Conservation (phyloP, 73 alveolate species). For the Blepharisma stoltei region DNA sequence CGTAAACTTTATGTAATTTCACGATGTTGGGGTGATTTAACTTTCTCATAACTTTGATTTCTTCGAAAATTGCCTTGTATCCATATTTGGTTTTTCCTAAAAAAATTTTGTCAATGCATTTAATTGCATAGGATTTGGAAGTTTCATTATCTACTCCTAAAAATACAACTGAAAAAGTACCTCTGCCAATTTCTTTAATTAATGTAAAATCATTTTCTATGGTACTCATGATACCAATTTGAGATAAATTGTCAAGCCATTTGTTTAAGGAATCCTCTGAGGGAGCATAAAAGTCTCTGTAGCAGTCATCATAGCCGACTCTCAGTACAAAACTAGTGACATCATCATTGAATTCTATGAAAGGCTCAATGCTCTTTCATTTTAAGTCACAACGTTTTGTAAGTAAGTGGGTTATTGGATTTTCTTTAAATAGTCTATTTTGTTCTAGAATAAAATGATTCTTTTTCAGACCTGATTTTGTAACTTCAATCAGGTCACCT, state of each 20-base stretch:
- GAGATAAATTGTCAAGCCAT: not conserved
- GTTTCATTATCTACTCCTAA: not conserved
- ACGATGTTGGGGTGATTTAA: slow-evolving; percentile 37
- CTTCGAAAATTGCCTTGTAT: not conserved
- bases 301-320: too few relatives aligned
- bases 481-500: too few relatives aligned
- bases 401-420: too few relatives aligned
- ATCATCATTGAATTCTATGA: too few relatives aligned
- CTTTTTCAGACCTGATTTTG: too few relatives aligned
- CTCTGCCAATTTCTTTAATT: slow-evolving; percentile 1
- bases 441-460: too few relatives aligned
- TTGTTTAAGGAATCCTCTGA: not conserved
- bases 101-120: not conserved
- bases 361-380: too few relatives aligned
- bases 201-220: slow-evolving; percentile 1
- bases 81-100: not conserved
- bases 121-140: not conserved
- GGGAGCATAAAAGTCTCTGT: too few relatives aligned
- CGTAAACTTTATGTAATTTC: slow-evolving; percentile 37
- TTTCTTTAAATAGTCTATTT: too few relatives aligned
- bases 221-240: not conserved
- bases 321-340: too few relatives aligned
- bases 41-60: not conserved
- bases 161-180: not conserved
- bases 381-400: too few relatives aligned